Evolutionary conservation across 2,329 filamentous ascomycete genomes (phyloP).

Genomic region (Botrytis tulipae): DNA sequence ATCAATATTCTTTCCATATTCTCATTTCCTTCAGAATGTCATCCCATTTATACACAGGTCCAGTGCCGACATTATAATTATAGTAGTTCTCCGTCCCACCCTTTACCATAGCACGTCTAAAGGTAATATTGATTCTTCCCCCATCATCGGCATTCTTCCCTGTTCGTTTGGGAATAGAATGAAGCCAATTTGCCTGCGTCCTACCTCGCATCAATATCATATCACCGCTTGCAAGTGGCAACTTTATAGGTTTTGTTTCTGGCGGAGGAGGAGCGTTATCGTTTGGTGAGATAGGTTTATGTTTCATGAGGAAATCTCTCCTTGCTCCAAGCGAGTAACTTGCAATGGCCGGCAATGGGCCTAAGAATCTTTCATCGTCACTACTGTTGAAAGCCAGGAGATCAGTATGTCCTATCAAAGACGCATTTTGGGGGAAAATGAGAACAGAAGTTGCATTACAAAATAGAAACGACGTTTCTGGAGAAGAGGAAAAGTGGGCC

Average conservation of each 20-base stretch:
- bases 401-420: background rate
- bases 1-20: slow-evolving; percentile 30
- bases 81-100: slow-evolving; percentile 81
- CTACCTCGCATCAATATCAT: slow-evolving; percentile 75
- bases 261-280: slow-evolving; percentile 31
- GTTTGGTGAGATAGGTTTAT: slow-evolving; percentile 57
- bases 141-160: slow-evolving; percentile 61
- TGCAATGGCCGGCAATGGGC: slow-evolving; percentile 66
- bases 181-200: slow-evolving; percentile 76
- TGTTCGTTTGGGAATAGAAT: slow-evolving; percentile 73
- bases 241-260: slow-evolving; percentile 47
- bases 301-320: slow-evolving; percentile 76
- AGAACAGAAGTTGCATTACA: background rate
- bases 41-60: slow-evolving; percentile 69
- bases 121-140: slow-evolving; percentile 74
- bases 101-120: slow-evolving; percentile 67
- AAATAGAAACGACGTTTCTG: background rate
- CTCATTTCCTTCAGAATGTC: slow-evolving; percentile 47
- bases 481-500: background rate
- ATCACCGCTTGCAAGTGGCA: slow-evolving; percentile 64
- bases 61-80: slow-evolving; percentile 74
- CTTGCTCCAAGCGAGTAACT: slow-evolving; percentile 71
- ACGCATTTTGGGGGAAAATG: background rate
- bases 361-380: slow-evolving; percentile 77
- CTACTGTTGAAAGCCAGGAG: slow-evolving; percentile 42